Percentiles rank a stretch among this genome's conserved stretches.
Evolutionary conservation across 2,329 filamentous ascomycete genomes (phyloP).

Genomic region (Cercospora berteroae): DNA sequence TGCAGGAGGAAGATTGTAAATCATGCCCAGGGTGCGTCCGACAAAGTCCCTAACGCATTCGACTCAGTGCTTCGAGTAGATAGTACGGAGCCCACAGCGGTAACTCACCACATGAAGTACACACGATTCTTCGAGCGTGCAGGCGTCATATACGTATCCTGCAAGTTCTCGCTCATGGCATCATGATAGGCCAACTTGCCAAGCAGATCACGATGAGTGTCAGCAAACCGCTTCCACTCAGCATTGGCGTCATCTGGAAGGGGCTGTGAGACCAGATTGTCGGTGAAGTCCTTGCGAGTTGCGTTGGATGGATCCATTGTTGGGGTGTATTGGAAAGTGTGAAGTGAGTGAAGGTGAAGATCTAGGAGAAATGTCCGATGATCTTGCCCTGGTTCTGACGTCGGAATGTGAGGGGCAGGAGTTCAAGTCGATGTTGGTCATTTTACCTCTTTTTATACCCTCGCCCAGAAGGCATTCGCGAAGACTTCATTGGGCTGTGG

Average conservation of each 20-base stretch:
- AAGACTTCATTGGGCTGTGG: neutral
- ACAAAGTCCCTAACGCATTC: conserved; percentile 5
- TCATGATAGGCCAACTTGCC: conserved; percentile 34
- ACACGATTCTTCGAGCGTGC: conserved; percentile 39
- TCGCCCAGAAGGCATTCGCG: neutral
- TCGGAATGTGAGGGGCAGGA: neutral
- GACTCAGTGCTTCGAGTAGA: neutral
- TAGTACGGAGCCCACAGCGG: neutral
- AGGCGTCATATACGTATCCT: conserved; percentile 39
- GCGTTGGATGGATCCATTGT: conserved; percentile 29
- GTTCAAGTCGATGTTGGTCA: neutral
- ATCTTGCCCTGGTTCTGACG: neutral
- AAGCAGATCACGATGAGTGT: conserved; percentile 26
- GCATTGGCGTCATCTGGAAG: conserved; percentile 25
- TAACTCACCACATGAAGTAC: conserved; percentile 36
- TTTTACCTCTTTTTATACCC: neutral
- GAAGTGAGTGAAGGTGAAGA: neutral
- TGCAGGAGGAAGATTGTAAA: conserved; percentile 14
- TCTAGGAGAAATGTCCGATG: neutral
- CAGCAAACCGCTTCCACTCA: conserved; percentile 27
- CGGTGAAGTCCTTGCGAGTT: conserved; percentile 34
- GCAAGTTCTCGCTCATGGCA: conserved; percentile 37
- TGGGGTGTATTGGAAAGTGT: neutral
- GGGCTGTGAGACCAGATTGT: conserved; percentile 17
- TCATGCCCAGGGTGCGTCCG: conserved; percentile 15